phyloP scores from a whole-genome alignment of 176 grass and related monocot genomes.

The Microstegium vimineum region DNA sequence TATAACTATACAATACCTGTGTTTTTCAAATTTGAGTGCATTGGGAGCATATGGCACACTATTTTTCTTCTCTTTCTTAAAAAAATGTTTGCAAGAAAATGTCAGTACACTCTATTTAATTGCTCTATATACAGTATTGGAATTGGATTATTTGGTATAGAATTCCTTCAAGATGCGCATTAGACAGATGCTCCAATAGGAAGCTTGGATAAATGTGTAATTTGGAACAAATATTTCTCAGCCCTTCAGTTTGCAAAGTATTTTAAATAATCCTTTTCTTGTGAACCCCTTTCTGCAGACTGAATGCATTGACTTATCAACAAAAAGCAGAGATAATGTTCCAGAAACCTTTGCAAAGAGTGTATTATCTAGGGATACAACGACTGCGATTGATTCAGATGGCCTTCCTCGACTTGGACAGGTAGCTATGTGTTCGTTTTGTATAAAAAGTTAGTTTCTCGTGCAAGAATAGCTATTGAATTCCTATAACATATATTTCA shows the following conservation, averaged over 20 bases:
- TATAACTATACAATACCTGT: neutral
- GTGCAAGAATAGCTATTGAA: neutral
- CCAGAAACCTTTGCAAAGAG: conserved; percentile 77
- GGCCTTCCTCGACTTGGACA: conserved; percentile 90
- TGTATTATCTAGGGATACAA: conserved; percentile 39
- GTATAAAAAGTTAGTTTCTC: neutral
- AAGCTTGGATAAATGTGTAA: neutral
- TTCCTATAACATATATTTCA: conserved; percentile 26
- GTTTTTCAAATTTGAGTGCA: neutral
- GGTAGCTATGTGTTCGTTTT: conserved; percentile 38
- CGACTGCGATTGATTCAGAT: conserved; percentile 62
- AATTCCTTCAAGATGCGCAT: neutral
- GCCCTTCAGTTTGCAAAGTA: neutral
- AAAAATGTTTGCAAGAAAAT: neutral
- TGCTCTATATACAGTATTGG: neutral
- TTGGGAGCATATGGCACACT: neutral
- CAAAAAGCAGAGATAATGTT: conserved; percentile 48
- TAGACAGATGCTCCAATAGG: neutral
- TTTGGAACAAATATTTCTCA: neutral
- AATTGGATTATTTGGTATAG: neutral
- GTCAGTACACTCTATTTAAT: neutral
- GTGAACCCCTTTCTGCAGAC: conserved; percentile 51
- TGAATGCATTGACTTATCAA: conserved; percentile 74
- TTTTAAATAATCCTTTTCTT: neutral
- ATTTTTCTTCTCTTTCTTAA: neutral